phyloP scores from a whole-genome alignment of 176 grass and related monocot species.

The Musa troglodytarum region DNA sequence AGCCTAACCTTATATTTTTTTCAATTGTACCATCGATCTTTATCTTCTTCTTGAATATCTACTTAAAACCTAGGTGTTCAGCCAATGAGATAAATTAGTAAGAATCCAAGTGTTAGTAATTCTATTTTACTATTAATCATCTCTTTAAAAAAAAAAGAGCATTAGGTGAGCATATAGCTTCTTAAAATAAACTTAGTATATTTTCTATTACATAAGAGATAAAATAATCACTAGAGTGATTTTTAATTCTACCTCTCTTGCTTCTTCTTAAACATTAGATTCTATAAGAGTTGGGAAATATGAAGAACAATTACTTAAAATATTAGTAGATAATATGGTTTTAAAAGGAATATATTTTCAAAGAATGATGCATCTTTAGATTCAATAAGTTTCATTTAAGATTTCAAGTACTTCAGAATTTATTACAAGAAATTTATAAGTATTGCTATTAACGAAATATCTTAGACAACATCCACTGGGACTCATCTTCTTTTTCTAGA shows the following conservation, averaged over 20 bases:
- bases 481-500: not conserved
- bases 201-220: not conserved
- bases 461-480: not conserved
- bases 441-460: not conserved
- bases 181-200: not conserved
- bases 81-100: not conserved
- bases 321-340: not conserved
- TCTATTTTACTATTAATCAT: not conserved
- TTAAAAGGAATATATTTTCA: constrained; percentile 2
- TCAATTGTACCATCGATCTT: not conserved
- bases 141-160: not conserved
- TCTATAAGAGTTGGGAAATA: not conserved
- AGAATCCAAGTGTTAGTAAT: not conserved
- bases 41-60: not conserved
- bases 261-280: not conserved
- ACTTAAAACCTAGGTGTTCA: not conserved
- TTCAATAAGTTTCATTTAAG: not conserved
- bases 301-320: not conserved
- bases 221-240: not conserved
- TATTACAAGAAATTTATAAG: not conserved
- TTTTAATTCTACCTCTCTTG: not conserved
- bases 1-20: not conserved
- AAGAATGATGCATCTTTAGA: not conserved
- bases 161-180: not conserved
- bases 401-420: not conserved